These are phyloP conservation scores for Sicyos edulis DNA, from an alignment of 306 rosid species.

Conservation along the genomic window DNA sequence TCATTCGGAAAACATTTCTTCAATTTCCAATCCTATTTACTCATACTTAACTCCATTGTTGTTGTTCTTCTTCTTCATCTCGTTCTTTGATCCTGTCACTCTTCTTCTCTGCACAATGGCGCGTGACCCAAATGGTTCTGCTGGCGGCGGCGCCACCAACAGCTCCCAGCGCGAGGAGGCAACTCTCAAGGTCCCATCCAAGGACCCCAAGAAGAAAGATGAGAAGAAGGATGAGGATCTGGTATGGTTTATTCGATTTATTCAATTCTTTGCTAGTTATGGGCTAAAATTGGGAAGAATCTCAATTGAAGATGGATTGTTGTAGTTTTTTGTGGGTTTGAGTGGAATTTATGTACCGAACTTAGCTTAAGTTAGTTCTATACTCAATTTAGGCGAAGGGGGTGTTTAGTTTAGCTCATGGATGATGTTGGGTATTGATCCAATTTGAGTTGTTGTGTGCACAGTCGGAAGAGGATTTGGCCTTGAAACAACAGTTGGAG, in stretches of 20 bases:
- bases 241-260: constrained; percentile 33
- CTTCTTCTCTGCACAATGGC: constrained; percentile 45
- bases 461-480: constrained; percentile 97
- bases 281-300: neutral
- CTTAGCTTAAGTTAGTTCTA: neutral
- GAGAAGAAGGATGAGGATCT: constrained; percentile 78
- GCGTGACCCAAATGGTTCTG: constrained; percentile 56
- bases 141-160: constrained; percentile 46
- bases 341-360: neutral
- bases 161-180: constrained; percentile 57
- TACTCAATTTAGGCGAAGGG: neutral
- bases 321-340: neutral
- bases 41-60: neutral
- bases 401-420: neutral
- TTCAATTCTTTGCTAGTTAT: neutral
- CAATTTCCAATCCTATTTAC: constrained; percentile 12
- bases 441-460: constrained; percentile 11
- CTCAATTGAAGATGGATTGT: neutral
- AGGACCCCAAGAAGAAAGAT: constrained; percentile 72
- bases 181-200: constrained; percentile 35
- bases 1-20: neutral
- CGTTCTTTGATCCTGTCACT: constrained; percentile 19
- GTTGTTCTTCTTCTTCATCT: neutral
- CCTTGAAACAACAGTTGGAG: constrained; percentile 82
- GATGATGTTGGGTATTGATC: constrained; percentile 4